These are phyloP conservation scores for Cercospora citrullina DNA, from an alignment of 2,329 filamentous ascomycete species.

Conservation along the genomic window DNA sequence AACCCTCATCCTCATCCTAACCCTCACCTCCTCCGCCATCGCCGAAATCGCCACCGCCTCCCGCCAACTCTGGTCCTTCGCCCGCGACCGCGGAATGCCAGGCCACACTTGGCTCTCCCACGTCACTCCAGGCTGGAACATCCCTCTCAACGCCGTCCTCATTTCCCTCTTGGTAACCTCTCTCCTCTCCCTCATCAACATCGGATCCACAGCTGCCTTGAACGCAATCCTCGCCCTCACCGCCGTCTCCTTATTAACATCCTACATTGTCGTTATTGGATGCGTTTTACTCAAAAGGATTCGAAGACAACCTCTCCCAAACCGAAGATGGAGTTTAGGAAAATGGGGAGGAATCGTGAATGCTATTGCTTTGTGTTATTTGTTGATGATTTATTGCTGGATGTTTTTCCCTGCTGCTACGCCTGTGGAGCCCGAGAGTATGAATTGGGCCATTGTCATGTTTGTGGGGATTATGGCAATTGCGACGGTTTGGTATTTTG, in stretches of 20 bases:
- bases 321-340: background rate
- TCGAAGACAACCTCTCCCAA: background rate
- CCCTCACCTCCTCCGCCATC: slow-evolving; percentile 28
- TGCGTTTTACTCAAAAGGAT: background rate
- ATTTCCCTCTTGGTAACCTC: slow-evolving; percentile 10
- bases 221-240: slow-evolving; percentile 48
- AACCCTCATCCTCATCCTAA: slow-evolving; percentile 36
- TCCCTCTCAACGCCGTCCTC: slow-evolving; percentile 15
- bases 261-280: background rate
- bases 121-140: slow-evolving; percentile 8
- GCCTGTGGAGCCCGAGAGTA: slow-evolving; percentile 40
- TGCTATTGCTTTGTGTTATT: slow-evolving; percentile 10
- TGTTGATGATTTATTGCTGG: slow-evolving; percentile 14
- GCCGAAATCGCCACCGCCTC: slow-evolving; percentile 39
- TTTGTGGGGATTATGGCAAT: slow-evolving; percentile 33
- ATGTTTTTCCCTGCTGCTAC: slow-evolving; percentile 20
- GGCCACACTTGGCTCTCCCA: slow-evolving; percentile 1
- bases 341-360: slow-evolving; percentile 16
- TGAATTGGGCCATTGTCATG: slow-evolving; percentile 54
- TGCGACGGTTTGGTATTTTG: slow-evolving; percentile 36
- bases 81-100: slow-evolving; percentile 41
- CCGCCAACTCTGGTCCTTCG: slow-evolving; percentile 37
- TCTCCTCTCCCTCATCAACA: slow-evolving; percentile 53
- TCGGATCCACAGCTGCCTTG: slow-evolving; percentile 54
- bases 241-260: slow-evolving; percentile 40